Evolutionary conservation across 2,329 filamentous ascomycete species (phyloP), one percentile per base, ranked within the genome.

Genomic region (Scortechinia acanthostroma): DNA sequence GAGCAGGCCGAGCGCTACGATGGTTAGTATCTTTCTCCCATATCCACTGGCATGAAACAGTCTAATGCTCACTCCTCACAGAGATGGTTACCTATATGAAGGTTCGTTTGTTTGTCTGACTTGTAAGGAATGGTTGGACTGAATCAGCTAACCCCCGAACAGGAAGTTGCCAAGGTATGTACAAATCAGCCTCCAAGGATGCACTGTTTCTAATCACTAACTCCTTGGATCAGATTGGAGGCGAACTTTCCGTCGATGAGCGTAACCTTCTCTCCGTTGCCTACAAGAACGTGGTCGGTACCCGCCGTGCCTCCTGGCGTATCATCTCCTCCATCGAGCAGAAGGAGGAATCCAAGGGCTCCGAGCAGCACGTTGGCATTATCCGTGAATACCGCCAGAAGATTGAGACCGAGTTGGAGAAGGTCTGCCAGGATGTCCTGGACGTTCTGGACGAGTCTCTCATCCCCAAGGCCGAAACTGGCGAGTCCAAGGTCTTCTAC

Each of bases 1-100:
- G 93, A 97, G 88, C 93, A 98, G 84, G 93, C 93, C 68, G 93
- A 97, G 82, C 91, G 91, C 68, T 98, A 98, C 76, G 91, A 98
- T 91, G 93, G 97, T 76, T 97, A 97, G 91, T n/a, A n/a, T n/a
- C n/a, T n/a, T n/a, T n/a, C n/a, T n/a, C n/a, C n/a, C n/a, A n/a
- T n/a, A n/a, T n/a, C n/a, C n/a, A n/a, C n/a, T n/a, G n/a, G n/a
- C n/a, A n/a, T n/a, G n/a, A n/a, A n/a, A n/a, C n/a, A n/a, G n/a
- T n/a, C n/a, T n/a, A n/a, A n/a, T n/a, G n/a, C n/a, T n/a, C n/a
- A n/a, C n/a, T n/a, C n/a, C n/a, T n/a, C 6, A 19, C 10, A 40
- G 35, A 40, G 17, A 40, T 40, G 35, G 35, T 40, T 17, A 40
- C 35, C 35, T 40, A 40, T 17, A 40, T 40, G 35, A 40, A 40